Base-by-base conservation (phyloP, 768 basidiomycete species). In the Mycena olivaceomarginata region DNA sequence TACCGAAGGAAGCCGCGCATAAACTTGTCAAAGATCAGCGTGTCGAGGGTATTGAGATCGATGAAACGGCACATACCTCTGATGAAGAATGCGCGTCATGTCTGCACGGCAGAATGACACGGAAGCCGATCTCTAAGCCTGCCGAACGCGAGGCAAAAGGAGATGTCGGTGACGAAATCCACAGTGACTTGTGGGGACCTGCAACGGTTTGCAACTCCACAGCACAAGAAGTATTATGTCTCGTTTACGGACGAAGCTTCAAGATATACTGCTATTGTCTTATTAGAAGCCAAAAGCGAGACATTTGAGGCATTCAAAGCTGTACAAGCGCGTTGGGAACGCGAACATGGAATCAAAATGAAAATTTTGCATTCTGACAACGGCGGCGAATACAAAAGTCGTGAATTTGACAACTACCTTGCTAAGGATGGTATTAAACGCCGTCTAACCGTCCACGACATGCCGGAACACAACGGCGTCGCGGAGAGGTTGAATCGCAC, bases 131-230 rank as follows among this genome's bases (percentile, higher is more conserved):
- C 18, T 74, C 74, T 39, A 84, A 84, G 70, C 80, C 74, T 22
- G 59, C 70, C 22, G 78, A 79, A 12, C 64, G 77, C 20, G 67
- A 78, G 12, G 80, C 6, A 31, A 31, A 31, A 31, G 31, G 31
- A 31, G 31, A 31, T 31, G 31, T 31, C 31, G 3, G 31, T 31
- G 84, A 84, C 0, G 81, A 83, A 39, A 82, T 87, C 10, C 84
- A 86, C 53, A 80, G 80, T 1, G 84, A 88, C 72, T 67, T 88
- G 2, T 88, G 86, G 85, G 86, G 86, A 25, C 85, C 85, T 6
- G 77, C 85, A 15, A 77, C 73, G 11, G 79, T 82, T 2, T n/a
- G 25, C 75, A 31, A 31, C 31, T 31, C 31, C 31, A 31, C 31
- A 31, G 31, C 31, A 31, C 31, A 31, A 31, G 31, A 31, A 31